phyloP scores from a whole-genome alignment of 805 yeast genomes.

The Maudiozyma pseudohumilis region DNA sequence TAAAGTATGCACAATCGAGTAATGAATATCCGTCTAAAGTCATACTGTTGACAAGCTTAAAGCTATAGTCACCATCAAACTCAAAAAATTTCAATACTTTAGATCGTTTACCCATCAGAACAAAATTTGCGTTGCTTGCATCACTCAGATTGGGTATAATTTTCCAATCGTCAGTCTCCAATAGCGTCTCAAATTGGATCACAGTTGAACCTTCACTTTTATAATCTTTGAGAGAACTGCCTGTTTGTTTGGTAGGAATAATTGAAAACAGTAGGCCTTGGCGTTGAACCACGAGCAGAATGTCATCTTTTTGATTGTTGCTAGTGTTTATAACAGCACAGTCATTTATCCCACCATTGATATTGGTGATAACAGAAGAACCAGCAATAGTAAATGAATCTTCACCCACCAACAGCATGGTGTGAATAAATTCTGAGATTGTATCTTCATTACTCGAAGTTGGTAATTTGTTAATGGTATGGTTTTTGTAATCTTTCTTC shows the following conservation, averaged over 20 bases:
- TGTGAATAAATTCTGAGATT: background rate
- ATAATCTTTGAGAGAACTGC: background rate
- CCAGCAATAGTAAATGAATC: slow-evolving; percentile 13
- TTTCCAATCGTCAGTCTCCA: slow-evolving; percentile 13
- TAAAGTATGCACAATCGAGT: slow-evolving; percentile 12
- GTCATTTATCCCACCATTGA: slow-evolving; percentile 14
- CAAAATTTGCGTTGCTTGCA: slow-evolving; percentile 8
- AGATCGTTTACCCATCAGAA: slow-evolving; percentile 8
- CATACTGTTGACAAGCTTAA: slow-evolving; percentile 17
- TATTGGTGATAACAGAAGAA: slow-evolving; percentile 3
- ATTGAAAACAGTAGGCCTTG: slow-evolving; percentile 14
- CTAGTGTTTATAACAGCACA: slow-evolving; percentile 6
- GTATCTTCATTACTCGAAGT: background rate
- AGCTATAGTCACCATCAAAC: slow-evolving; percentile 9
- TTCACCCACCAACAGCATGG: slow-evolving; percentile 9
- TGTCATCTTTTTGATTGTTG: slow-evolving; percentile 3
- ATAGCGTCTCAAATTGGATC: slow-evolving; percentile 18
- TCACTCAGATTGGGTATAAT: slow-evolving; percentile 8
- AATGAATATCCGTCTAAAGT: slow-evolving; percentile 13
- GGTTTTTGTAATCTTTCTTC: background rate
- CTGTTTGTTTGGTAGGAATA: slow-evolving; percentile 4
- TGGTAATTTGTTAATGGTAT: background rate
- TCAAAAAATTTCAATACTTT: slow-evolving; percentile 18
- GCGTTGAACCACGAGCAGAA: slow-evolving; percentile 10
- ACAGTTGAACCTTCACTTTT: slow-evolving; percentile 2